Conservation (phyloP, 306 rosid species). For the Rosa lucieae region DNA sequence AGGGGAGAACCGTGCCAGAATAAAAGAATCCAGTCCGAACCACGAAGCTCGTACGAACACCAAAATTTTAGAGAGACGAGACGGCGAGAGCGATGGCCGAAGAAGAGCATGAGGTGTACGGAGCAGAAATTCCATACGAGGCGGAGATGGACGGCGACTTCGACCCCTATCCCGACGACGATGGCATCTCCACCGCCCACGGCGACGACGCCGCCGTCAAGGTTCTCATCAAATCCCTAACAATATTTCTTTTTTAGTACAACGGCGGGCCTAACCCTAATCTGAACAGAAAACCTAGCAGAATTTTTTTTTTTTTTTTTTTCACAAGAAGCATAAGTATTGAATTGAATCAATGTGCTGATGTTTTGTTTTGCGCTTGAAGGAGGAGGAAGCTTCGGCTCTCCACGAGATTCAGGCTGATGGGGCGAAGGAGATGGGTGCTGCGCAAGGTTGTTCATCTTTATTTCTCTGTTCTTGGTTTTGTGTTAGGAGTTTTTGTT, state of each 20-base stretch:
- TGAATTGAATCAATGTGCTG: neutral
- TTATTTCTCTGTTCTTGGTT: neutral
- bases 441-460: constrained; percentile 62
- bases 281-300: constrained; percentile 3
- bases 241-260: neutral
- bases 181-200: constrained; percentile 73
- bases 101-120: constrained; percentile 96
- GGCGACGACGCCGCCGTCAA: constrained; percentile 61
- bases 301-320: neutral
- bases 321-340: neutral
- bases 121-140: constrained; percentile 87
- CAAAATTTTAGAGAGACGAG: neutral
- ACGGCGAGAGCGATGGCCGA: constrained; percentile 53
- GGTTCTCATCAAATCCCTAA: constrained; percentile 30
- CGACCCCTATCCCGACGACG: constrained; percentile 43
- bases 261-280: neutral
- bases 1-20: neutral
- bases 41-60: too few species aligned
- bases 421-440: constrained; percentile 87
- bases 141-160: constrained; percentile 66
- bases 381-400: constrained; percentile 92
- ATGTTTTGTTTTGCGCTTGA: constrained; percentile 66
- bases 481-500: neutral
- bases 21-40: neutral
- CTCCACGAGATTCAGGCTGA: constrained; percentile 92